A percentile compares a stretch with the other conserved stretches of the same genome.
These are phyloP conservation scores for Cruciata laevipes DNA, from an alignment of 257 asterid genomes.

Conservation along the genomic window DNA sequence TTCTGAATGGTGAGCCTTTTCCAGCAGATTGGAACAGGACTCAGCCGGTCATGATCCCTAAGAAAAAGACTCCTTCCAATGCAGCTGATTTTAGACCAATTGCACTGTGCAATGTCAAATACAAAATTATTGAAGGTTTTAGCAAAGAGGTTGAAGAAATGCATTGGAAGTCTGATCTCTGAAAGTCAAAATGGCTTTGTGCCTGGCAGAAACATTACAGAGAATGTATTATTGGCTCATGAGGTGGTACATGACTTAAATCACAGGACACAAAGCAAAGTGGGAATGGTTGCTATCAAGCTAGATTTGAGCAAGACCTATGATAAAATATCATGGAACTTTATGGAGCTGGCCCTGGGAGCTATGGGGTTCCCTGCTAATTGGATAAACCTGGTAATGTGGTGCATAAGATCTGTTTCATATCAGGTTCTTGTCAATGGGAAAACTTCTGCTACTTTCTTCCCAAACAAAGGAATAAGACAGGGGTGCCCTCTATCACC, in stretches of 20 bases:
- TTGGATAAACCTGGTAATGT: neutral
- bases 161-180: too few relatives aligned
- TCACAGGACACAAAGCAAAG: too few relatives aligned
- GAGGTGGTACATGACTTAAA: neutral
- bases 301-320: neutral
- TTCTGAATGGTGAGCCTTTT: too few relatives aligned
- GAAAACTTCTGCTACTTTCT: neutral
- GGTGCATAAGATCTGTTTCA: neutral
- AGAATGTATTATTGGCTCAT: neutral
- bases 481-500: neutral
- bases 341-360: neutral
- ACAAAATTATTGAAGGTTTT: too few relatives aligned
- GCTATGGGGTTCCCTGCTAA: neutral
- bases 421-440: neutral
- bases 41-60: too few relatives aligned
- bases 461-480: neutral
- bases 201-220: neutral
- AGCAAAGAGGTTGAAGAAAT: too few relatives aligned
- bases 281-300: neutral
- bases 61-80: too few relatives aligned
- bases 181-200: neutral
- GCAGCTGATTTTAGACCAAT: too few relatives aligned
- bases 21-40: too few relatives aligned
- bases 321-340: neutral
- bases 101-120: too few relatives aligned